Evolutionary conservation across 177 flowering plant genomes (phyloP).

Genomic region (Vitis hybrid): DNA sequence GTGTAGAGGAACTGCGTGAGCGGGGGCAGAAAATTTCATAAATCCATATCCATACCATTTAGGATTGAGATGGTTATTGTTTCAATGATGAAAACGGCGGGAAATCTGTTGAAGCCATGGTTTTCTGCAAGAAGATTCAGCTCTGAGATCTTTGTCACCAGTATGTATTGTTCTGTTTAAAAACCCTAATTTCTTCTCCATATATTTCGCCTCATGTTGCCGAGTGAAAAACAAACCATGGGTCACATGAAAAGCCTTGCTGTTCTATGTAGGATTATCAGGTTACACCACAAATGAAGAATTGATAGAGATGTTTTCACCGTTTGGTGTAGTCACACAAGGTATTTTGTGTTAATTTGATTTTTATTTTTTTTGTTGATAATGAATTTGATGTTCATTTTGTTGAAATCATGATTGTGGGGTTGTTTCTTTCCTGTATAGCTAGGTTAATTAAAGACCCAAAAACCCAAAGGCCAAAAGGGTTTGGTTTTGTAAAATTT

Average conservation of each 20-base stretch:
- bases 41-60: too few relatives aligned
- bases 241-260: background rate
- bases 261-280: slow-evolving; percentile 49
- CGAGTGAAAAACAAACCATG: too few relatives aligned
- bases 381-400: background rate
- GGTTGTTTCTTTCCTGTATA: slow-evolving; percentile 14
- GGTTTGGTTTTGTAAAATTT: slow-evolving; percentile 76
- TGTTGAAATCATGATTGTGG: background rate
- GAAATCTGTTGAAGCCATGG: too few relatives aligned
- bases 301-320: slow-evolving; percentile 50
- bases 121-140: slow-evolving; percentile 12
- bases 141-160: slow-evolving; percentile 35
- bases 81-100: too few relatives aligned
- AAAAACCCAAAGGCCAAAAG: slow-evolving; percentile 64
- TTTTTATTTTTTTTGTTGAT: background rate
- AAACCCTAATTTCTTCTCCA: background rate
- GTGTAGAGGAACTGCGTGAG: too few relatives aligned
- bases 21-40: too few relatives aligned
- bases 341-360: slow-evolving; percentile 30
- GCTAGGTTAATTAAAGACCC: slow-evolving; percentile 61
- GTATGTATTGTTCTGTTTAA: slow-evolving; percentile 9
- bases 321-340: slow-evolving; percentile 57
- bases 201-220: too few relatives aligned
- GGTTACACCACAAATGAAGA: slow-evolving; percentile 48
- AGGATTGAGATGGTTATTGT: too few relatives aligned